Evolutionary conservation across 2,329 filamentous ascomycete species (phyloP).

Genomic region (Cladosporium sphaerospermum): DNA sequence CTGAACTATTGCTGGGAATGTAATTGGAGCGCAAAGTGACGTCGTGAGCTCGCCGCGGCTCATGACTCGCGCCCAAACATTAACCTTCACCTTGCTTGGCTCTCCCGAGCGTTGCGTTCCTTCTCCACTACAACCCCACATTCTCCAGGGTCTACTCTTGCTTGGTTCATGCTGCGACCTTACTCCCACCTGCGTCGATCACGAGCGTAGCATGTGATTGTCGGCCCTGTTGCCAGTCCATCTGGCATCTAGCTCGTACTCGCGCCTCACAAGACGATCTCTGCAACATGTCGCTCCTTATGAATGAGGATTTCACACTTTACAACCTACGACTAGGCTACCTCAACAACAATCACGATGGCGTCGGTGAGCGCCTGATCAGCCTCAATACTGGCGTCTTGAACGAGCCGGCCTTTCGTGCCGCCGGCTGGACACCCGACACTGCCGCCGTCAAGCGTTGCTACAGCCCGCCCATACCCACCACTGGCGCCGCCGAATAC

Average conservation of each 20-base stretch:
- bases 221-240: no score
- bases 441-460: constrained; percentile 72
- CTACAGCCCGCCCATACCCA: constrained; percentile 80
- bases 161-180: not conserved
- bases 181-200: not conserved
- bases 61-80: constrained; percentile 9
- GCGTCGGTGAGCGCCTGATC: constrained; percentile 77
- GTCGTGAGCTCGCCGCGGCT: not conserved
- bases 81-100: not conserved
- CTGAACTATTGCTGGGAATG: not conserved
- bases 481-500: constrained; percentile 69
- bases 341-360: constrained; percentile 72
- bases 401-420: constrained; percentile 75
- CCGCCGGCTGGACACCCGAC: constrained; percentile 72
- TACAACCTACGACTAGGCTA: constrained; percentile 79
- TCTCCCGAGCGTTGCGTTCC: not conserved
- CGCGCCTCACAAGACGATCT: not conserved
- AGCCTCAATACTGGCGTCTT: constrained; percentile 73
- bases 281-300: constrained; percentile 31
- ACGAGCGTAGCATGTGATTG: constrained; percentile 2
- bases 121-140: constrained; percentile 5
- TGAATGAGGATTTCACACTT: constrained; percentile 56
- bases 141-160: not conserved
- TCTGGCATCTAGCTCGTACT: no score
- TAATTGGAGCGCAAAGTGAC: not conserved